phyloP scores from a whole-genome alignment of 139 green algal genomes.

The Chlorella sp. region DNA sequence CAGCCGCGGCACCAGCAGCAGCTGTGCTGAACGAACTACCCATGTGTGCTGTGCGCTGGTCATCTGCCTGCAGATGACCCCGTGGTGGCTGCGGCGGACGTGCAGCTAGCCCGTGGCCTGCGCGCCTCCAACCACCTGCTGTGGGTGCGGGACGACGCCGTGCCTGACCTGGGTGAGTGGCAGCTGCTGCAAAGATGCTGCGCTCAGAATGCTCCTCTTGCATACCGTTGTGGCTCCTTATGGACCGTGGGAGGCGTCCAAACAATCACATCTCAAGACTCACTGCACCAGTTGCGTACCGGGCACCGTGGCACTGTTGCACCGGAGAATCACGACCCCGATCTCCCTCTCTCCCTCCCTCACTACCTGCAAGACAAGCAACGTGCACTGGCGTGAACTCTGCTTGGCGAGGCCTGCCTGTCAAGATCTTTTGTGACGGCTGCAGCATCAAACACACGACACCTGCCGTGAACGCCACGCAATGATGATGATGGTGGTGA shows the following conservation, averaged over 20 bases:
- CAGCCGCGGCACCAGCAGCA: too few species aligned
- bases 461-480: not conserved
- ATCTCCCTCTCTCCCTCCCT: not conserved
- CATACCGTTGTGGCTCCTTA: too few species aligned
- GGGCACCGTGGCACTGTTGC: too few species aligned
- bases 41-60: too few species aligned
- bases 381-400: not conserved
- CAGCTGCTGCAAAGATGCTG: too few species aligned
- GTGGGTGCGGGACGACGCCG: conserved; percentile 57
- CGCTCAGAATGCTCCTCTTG: too few species aligned
- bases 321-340: not conserved
- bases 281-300: too few species aligned
- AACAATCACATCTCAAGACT: too few species aligned
- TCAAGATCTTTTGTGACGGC: not conserved
- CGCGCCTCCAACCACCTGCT: conserved; percentile 69
- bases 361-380: not conserved
- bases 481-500: not conserved
- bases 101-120: conserved; percentile 64
- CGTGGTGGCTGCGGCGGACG: conserved; percentile 51
- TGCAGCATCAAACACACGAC: too few species aligned
- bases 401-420: too few species aligned
- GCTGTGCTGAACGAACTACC: too few species aligned
- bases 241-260: too few species aligned
- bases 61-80: conserved; percentile 1
- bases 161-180: conserved; percentile 56